A percentile compares a stretch with the other conserved stretches of the same genome.
Evolutionary conservation across 108 stramenopile species (phyloP).

Genomic region (Phaeodactylum tricornutum): DNA sequence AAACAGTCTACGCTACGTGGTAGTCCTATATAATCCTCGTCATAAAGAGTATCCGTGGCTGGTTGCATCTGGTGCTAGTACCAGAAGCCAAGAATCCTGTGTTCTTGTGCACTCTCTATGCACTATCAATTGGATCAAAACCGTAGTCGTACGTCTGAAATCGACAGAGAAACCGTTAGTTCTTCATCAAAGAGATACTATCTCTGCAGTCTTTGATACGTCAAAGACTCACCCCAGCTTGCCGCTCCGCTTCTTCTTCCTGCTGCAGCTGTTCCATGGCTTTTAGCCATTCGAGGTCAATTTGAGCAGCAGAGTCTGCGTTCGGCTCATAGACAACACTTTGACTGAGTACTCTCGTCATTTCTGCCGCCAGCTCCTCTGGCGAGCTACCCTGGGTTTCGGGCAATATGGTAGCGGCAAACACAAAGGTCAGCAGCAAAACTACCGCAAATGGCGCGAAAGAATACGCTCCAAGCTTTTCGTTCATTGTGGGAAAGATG

Average conservation of each 20-base stretch:
- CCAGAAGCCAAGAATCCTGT: too few relatives aligned
- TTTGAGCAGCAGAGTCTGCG: conserved; percentile 30
- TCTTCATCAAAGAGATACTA: too few relatives aligned
- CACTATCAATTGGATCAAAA: conserved; percentile 2
- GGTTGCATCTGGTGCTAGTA: too few relatives aligned
- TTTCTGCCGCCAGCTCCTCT: conserved; percentile 55
- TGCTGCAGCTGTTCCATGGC: conserved; percentile 78
- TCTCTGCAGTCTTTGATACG: too few relatives aligned
- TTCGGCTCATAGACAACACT: conserved; percentile 54
- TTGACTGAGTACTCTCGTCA: conserved; percentile 11
- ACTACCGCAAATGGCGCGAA: conserved; percentile 79
- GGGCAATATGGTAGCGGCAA: conserved; percentile 50
- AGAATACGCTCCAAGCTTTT: conserved; percentile 58
- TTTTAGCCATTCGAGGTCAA: conserved; percentile 71
- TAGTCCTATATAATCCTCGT: too few relatives aligned
- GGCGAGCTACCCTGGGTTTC: conserved; percentile 83
- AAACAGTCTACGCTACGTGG: too few relatives aligned
- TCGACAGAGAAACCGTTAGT: too few relatives aligned
- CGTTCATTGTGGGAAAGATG: conserved; percentile 79
- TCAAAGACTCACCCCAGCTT: conserved; percentile 20
- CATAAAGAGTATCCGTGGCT: too few relatives aligned
- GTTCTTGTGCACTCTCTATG: too few relatives aligned
- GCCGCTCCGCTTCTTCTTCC: conserved; percentile 66
- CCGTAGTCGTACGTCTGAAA: conserved; percentile 4
- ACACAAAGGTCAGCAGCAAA: conserved; percentile 48